Conservation (phyloP, 1,139 yeast genomes). For the Waltiozyma sp. region DNA sequence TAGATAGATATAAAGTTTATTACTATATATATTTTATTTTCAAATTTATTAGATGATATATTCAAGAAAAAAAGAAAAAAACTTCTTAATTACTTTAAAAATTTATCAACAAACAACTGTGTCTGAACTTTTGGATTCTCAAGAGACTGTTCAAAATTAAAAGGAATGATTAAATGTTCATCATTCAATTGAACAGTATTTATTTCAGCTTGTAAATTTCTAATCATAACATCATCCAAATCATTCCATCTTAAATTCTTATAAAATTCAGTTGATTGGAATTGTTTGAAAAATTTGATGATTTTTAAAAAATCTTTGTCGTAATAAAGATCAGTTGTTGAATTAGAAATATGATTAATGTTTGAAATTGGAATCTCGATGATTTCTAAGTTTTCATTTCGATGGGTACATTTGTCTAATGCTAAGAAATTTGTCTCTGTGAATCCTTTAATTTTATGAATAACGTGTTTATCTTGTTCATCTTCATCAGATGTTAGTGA, state of each 20-base stretch:
- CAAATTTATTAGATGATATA: too few species aligned
- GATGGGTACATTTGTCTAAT: constrained; percentile 71
- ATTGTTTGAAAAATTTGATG: constrained; percentile 21
- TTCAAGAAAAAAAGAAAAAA: too few species aligned
- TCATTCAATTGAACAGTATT: constrained; percentile 4
- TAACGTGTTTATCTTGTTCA: neutral
- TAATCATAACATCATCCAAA: constrained; percentile 2
- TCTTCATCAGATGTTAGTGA: constrained; percentile 1
- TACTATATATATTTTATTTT: too few species aligned
- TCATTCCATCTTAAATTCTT: constrained; percentile 7
- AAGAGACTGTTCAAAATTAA: constrained; percentile 6
- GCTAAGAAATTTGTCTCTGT: constrained; percentile 56
- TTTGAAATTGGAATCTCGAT: constrained; percentile 26
- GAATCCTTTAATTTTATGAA: constrained; percentile 10
- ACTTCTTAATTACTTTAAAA: neutral
- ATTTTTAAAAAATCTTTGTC: constrained; percentile 39
- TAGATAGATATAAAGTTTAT: too few species aligned
- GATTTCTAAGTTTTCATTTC: constrained; percentile 41
- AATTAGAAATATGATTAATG: constrained; percentile 14
- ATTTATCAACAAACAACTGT: constrained; percentile 2
- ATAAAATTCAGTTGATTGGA: constrained; percentile 7
- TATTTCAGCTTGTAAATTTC: constrained; percentile 11
- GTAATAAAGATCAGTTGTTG: constrained; percentile 22
- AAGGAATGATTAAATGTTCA: constrained; percentile 3
- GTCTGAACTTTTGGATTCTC: constrained; percentile 12